Evolutionary conservation across 495 filamentous ascomycete genomes (phyloP).

Genomic region (Hypoxylon fuscum): DNA sequence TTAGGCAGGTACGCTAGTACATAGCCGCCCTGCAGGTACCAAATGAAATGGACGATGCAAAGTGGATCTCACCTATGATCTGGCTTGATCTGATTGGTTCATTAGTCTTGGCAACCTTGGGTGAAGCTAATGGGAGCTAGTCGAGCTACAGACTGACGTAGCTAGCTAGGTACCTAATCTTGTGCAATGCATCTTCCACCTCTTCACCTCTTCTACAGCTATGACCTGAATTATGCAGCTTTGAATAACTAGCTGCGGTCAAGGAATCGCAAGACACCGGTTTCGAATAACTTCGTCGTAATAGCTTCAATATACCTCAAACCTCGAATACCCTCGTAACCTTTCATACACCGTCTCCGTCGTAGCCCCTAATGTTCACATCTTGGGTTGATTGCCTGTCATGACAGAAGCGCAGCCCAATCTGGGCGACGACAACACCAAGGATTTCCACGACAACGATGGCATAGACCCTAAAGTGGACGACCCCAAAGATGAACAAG

Average conservation of each 20-base stretch:
- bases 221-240: no score
- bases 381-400: constrained; percentile 30
- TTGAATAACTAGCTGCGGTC: not conserved
- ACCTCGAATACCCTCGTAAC: not conserved
- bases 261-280: not conserved
- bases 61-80: not conserved
- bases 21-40: not conserved
- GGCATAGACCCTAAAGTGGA: constrained; percentile 7
- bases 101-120: constrained; percentile 12
- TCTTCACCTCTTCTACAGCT: no score
- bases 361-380: constrained; percentile 25
- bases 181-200: not conserved
- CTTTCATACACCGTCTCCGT: not conserved
- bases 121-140: constrained; percentile 21
- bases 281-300: not conserved
- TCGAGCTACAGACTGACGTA: constrained; percentile 38
- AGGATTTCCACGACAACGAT: constrained; percentile 25
- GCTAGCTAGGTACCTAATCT: constrained; percentile 18
- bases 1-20: no score
- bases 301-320: not conserved
- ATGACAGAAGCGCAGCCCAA: constrained; percentile 58
- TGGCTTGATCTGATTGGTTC: not conserved
- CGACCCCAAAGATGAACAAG: constrained; percentile 12
- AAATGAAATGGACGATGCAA: not conserved
- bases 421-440: constrained; percentile 44